Percentiles rank a stretch among this genome's conserved stretches.
phyloP scores from a whole-genome alignment of 169 alveolate species.

The Plasmodium cynomolgi region DNA sequence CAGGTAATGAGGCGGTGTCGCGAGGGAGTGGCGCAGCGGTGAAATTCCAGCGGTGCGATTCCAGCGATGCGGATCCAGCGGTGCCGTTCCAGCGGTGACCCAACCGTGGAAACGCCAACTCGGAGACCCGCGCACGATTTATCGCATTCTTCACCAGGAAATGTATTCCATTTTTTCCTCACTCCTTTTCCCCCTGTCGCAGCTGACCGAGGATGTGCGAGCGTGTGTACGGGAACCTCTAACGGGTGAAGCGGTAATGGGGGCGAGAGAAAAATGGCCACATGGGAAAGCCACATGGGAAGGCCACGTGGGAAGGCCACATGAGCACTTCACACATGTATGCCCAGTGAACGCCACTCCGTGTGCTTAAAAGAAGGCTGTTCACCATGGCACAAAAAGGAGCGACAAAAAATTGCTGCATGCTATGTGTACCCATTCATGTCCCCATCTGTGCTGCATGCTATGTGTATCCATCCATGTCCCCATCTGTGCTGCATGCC shows the following conservation, averaged over 20 bases:
- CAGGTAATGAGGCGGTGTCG: not conserved
- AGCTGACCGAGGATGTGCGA: conserved; percentile 56
- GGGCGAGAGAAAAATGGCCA: not conserved
- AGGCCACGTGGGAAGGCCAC: not conserved
- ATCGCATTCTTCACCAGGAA: not conserved
- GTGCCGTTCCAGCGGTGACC: not conserved
- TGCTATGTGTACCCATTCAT: not conserved
- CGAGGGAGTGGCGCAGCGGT: not conserved
- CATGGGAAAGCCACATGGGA: not conserved
- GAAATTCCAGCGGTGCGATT: not conserved
- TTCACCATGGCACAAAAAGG: not conserved
- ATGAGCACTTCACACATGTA: not conserved
- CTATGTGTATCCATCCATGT: not conserved
- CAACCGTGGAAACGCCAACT: not conserved
- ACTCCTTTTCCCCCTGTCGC: not conserved
- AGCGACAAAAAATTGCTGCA: not conserved
- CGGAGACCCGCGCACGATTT: not conserved
- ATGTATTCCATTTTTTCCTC: not conserved
- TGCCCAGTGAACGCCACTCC: not conserved
- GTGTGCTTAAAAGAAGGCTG: not conserved
- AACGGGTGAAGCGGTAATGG: conserved; percentile 22
- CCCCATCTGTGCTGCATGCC: not conserved
- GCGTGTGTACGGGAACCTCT: conserved; percentile 32
- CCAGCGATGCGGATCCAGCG: too few relatives aligned
- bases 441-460: not conserved